Evolutionary conservation across 169 alveolate species (phyloP).

Genomic region (Perkinsus chesapeaki): DNA sequence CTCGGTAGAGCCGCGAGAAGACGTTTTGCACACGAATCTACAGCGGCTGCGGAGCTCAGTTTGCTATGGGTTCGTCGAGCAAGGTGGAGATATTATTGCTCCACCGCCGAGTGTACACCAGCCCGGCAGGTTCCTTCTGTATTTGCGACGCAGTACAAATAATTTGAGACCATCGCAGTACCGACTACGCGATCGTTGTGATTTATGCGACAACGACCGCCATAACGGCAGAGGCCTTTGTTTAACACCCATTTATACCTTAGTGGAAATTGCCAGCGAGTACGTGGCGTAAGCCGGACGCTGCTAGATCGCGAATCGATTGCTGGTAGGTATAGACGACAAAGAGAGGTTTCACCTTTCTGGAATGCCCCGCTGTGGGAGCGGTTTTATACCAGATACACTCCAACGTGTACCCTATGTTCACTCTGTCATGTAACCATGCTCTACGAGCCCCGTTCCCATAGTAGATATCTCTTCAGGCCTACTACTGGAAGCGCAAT

Average conservation of each 20-base stretch:
- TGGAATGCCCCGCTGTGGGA: constrained; percentile 32
- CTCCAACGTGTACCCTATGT: constrained; percentile 33
- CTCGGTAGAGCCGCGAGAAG: not conserved
- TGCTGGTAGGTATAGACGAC: not conserved
- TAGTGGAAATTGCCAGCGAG: not conserved
- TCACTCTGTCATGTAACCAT: not conserved
- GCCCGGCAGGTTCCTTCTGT: not conserved
- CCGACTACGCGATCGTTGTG: not conserved
- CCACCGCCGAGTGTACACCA: not conserved
- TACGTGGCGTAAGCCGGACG: not conserved
- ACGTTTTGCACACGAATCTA: not conserved
- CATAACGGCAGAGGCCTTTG: not conserved
- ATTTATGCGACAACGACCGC: not conserved
- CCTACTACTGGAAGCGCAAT: constrained; percentile 27
- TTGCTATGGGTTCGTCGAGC: not conserved
- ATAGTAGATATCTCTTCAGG: not conserved
- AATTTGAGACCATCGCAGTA: not conserved
- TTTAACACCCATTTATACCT: not conserved
- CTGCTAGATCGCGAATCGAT: not conserved
- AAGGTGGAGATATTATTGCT: not conserved
- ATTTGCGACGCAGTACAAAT: not conserved
- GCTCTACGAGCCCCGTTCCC: not conserved
- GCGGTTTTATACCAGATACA: constrained; percentile 32
- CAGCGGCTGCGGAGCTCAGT: not conserved
- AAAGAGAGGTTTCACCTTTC: constrained; percentile 20